phyloP scores from a whole-genome alignment of 768 basidiomycete genomes.

The Tricholoma hemisulphureum region DNA sequence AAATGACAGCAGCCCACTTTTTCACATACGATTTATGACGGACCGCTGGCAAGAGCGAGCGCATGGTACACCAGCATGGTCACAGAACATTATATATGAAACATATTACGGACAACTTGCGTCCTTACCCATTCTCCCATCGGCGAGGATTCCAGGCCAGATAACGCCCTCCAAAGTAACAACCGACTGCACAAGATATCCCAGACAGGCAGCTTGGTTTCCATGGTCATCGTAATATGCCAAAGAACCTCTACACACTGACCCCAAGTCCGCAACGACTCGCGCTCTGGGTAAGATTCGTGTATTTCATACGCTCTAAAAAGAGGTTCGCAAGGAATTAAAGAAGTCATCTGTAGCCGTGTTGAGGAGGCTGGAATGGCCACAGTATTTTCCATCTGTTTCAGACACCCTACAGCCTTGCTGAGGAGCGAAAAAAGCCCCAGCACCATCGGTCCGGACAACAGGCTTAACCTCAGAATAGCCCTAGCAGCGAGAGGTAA shows the following conservation, averaged over 20 bases:
- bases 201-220: conserved; percentile 41
- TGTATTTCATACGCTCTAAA: conserved; percentile 37
- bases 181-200: conserved; percentile 51
- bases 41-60: too few species aligned
- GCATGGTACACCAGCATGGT: too few species aligned
- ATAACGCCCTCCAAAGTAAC: conserved; percentile 53
- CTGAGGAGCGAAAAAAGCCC: conserved; percentile 33
- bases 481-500: conserved; percentile 28
- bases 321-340: conserved; percentile 23
- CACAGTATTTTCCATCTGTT: conserved; percentile 25
- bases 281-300: conserved; percentile 24
- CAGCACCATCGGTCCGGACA: conserved; percentile 25
- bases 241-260: conserved; percentile 54
- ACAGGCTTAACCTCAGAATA: conserved; percentile 35
- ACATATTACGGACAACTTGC: conserved; percentile 26
- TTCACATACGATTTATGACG: too few species aligned
- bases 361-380: conserved; percentile 7
- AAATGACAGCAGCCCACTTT: too few species aligned
- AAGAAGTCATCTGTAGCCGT: not conserved
- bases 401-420: conserved; percentile 25
- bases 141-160: conserved; percentile 33
- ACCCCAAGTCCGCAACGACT: conserved; percentile 47
- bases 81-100: too few species aligned
- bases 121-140: conserved; percentile 60
- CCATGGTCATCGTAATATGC: conserved; percentile 46